Base-by-base conservation (phyloP, 768 basidiomycete genomes). In the Suillus subaureus region DNA sequence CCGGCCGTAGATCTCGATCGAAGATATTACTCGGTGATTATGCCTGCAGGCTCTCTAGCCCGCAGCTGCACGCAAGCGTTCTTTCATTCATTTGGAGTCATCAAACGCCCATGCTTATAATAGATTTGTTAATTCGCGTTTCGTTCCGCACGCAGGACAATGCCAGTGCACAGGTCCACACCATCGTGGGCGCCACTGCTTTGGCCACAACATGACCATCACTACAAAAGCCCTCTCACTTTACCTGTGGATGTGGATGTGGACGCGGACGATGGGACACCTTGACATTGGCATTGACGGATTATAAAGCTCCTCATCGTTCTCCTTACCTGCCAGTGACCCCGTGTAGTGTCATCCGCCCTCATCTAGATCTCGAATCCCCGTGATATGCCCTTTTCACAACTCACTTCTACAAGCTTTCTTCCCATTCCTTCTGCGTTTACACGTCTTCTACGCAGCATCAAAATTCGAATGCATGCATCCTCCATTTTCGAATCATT, bases 91-190 rank as follows among this genome's bases (percentile, higher is more conserved):
- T 60, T 40, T 40, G 1, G 12, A 55, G 54, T 12, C 54, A 55
- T 55, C 54, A 33, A 35, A 33, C 31, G 40, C 18, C 16, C 39
- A 28, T 60, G 39, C 39, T 28, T 60, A 42, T 60, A 42, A 60
- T 60, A 60, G 40, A 60, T 26, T 28, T 42, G 11, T 28, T 18
- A 42, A 21, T 60, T 26, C 58, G 40, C 58, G 18, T 42, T 60
- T 60, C 40, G 40, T 60, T 21, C 26, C 39, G 58, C 40, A 60
- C 18, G 40, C 40, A 60, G 58, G 37, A 31, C 58, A 60, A 42
- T 60, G 58, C 58, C 58, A 60, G 28, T 18, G 40, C 58, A 42
- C 58, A 60, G 39, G 58, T 42, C 58, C 58, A 60, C 12, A 37
- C 35, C 55, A 60, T 40, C 58, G 5, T 60, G 40, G 40, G 58